Evolutionary conservation across 2,329 filamentous ascomycete genomes (phyloP).

Genomic region (Trichothecium roseum): DNA sequence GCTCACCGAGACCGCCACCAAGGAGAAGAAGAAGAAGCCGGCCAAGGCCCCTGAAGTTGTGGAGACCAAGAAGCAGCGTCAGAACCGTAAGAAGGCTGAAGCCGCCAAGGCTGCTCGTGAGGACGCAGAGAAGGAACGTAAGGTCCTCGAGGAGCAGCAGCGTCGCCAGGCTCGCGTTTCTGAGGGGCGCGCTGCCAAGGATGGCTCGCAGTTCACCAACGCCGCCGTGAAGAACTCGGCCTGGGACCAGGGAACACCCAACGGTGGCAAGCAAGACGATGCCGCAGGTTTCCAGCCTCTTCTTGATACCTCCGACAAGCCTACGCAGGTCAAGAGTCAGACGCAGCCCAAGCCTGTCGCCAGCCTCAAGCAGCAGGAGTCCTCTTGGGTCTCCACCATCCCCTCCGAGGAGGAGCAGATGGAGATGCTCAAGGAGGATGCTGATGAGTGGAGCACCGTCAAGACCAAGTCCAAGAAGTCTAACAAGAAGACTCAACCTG

Average conservation of each 20-base stretch:
- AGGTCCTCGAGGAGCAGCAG: slow-evolving; percentile 70
- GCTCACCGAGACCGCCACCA: slow-evolving; percentile 56
- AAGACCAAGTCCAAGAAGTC: slow-evolving; percentile 35
- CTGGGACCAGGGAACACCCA: slow-evolving; percentile 28
- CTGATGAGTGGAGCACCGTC: slow-evolving; percentile 52
- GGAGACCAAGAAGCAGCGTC: slow-evolving; percentile 91
- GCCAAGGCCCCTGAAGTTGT: slow-evolving; percentile 53
- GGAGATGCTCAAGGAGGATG: slow-evolving; percentile 40
- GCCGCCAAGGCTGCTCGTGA: slow-evolving; percentile 64
- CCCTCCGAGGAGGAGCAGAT: slow-evolving; percentile 55
- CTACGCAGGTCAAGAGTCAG: slow-evolving; percentile 15
- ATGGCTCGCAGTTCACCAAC: slow-evolving; percentile 54
- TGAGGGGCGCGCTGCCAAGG: slow-evolving; percentile 74
- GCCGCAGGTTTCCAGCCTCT: slow-evolving; percentile 31
- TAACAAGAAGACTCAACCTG: slow-evolving; percentile 22
- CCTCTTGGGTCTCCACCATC: slow-evolving; percentile 37
- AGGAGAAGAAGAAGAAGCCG: slow-evolving; percentile 51
- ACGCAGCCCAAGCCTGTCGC: neutral
- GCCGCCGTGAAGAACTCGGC: slow-evolving; percentile 29
- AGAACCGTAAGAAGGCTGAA: slow-evolving; percentile 84
- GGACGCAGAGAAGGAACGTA: slow-evolving; percentile 69
- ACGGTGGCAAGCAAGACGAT: slow-evolving; percentile 17
- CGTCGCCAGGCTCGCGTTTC: slow-evolving; percentile 70
- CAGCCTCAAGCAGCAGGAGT: neutral
- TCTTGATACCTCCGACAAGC: slow-evolving; percentile 46